Conservation (phyloP, 495 filamentous ascomycete species). For the Xylaria bambusicola region DNA sequence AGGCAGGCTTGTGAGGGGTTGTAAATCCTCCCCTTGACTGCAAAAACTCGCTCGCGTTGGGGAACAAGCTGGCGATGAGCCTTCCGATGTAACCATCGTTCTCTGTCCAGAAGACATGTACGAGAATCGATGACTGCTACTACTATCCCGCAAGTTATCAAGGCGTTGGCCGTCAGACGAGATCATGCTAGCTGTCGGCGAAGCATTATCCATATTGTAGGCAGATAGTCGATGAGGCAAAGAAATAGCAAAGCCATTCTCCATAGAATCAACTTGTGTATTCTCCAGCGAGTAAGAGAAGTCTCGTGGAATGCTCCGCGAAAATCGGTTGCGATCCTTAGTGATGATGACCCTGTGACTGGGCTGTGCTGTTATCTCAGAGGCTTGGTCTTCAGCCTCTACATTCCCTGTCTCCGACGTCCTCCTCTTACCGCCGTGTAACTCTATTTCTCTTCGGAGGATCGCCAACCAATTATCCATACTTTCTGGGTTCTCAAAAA, state of each 20-base stretch:
- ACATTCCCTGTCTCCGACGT: conserved; percentile 59
- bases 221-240: conserved; percentile 19
- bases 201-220: conserved; percentile 42
- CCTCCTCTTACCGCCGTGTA: conserved; percentile 66
- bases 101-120: conserved; percentile 62
- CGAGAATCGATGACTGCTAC: conserved; percentile 58
- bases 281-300: conserved; percentile 36
- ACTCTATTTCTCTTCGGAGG: conserved; percentile 68
- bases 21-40: conserved; percentile 38
- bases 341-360: conserved; percentile 54
- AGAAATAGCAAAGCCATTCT: conserved; percentile 21
- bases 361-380: conserved; percentile 46
- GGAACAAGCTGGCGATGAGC: conserved; percentile 55
- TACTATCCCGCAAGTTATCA: conserved; percentile 51
- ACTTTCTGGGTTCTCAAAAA: conserved; percentile 77
- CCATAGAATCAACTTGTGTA: conserved; percentile 21
- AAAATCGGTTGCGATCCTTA: conserved; percentile 52
- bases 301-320: conserved; percentile 37
- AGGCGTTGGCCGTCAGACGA: conserved; percentile 54
- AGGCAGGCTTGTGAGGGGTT: conserved; percentile 25
- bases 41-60: conserved; percentile 49
- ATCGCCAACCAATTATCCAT: conserved; percentile 83
- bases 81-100: conserved; percentile 55
- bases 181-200: conserved; percentile 49
- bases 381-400: conserved; percentile 35